Evolutionary conservation across 1,139 yeast species (phyloP).

Genomic region (Magnusiomyces paraingens): DNA sequence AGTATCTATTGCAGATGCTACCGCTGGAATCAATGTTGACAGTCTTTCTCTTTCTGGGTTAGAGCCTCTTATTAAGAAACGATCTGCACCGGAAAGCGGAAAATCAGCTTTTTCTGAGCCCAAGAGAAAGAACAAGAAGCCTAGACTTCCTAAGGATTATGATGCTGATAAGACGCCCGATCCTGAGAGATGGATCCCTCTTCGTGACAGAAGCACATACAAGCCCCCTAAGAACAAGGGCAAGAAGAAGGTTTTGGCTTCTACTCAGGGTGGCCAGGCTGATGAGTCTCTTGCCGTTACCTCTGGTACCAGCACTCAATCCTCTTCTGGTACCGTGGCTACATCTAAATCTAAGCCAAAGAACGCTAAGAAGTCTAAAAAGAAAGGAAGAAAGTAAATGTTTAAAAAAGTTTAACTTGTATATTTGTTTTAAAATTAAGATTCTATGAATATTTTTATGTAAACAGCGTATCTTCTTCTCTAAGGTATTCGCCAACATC

Average conservation of each 20-base stretch:
- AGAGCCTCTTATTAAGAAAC: slow-evolving; percentile 31
- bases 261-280: slow-evolving; percentile 66
- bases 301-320: slow-evolving; percentile 28
- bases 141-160: slow-evolving; percentile 37
- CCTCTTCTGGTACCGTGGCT: slow-evolving; percentile 23
- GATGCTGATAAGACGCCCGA: slow-evolving; percentile 42
- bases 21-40: slow-evolving; percentile 38
- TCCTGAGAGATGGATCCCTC: slow-evolving; percentile 85
- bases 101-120: slow-evolving; percentile 19
- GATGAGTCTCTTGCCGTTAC: slow-evolving; percentile 43
- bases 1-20: slow-evolving; percentile 31
- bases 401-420: background rate
- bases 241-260: slow-evolving; percentile 36
- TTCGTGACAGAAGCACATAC: slow-evolving; percentile 77
- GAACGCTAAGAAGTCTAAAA: slow-evolving; percentile 43
- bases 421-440: background rate
- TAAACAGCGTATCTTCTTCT: slow-evolving; percentile 93
- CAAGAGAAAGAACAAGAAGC: slow-evolving; percentile 33
- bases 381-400: slow-evolving; percentile 39
- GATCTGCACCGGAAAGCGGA: slow-evolving; percentile 17
- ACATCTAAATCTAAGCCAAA: slow-evolving; percentile 24
- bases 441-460: slow-evolving; percentile 36
- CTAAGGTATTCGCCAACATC: slow-evolving; percentile 98
- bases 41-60: slow-evolving; percentile 37
- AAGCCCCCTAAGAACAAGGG: slow-evolving; percentile 49